Base-by-base conservation (phyloP, 2,329 filamentous ascomycete species). In the Ceratocystis alfenasii region DNA sequence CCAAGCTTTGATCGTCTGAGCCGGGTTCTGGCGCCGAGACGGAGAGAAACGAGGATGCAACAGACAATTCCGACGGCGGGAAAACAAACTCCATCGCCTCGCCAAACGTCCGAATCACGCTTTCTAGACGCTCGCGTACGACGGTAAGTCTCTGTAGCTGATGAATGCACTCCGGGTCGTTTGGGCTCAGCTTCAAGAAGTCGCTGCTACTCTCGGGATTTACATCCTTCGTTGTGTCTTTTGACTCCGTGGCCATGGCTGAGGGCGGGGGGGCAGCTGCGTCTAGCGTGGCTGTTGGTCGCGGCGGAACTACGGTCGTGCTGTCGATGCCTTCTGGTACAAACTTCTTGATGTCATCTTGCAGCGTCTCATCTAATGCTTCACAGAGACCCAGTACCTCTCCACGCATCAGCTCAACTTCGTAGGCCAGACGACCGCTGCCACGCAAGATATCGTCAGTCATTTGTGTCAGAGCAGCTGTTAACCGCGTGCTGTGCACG, bases 41-140 rank as follows among this genome's bases (percentile, higher is more conserved):
- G 5, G 90, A 95, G 60, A 96, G 85, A 72, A 96, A 91, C 0
- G 89, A 91, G 0, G 90, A 93, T 59, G 87, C 84, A 66, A 95
- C 83, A 0, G 89, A 93, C 12, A 92, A 77, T 73, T 96, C 91
- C 0, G 89, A 95, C 0, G 93, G 92, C 0, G 93, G 90, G 62
- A 96, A 85, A 0, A 90, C 88, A 81, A 95, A 97, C 71, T 95
- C 88, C 89, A 97, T 96, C 41, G 94, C 93, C 71, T 95, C 88
- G 50, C 92, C 93, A 74, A 99, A 99, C 0, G 87, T 88, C 74
- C 89, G 88, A 72, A 97, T 91, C 28, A 97, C 92, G 1, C 86
- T 83, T 69, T 97, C 92, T 17, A 99, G 81, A n/a, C 91, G 87
- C 1, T 84, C 78, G 63, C 92, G 88, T 33, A 97, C 90, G 53